A percentile compares a stretch with the other conserved stretches of the same genome.
phyloP scores from a whole-genome alignment of 768 basidiomycete genomes.

The Tulasnella calospora region DNA sequence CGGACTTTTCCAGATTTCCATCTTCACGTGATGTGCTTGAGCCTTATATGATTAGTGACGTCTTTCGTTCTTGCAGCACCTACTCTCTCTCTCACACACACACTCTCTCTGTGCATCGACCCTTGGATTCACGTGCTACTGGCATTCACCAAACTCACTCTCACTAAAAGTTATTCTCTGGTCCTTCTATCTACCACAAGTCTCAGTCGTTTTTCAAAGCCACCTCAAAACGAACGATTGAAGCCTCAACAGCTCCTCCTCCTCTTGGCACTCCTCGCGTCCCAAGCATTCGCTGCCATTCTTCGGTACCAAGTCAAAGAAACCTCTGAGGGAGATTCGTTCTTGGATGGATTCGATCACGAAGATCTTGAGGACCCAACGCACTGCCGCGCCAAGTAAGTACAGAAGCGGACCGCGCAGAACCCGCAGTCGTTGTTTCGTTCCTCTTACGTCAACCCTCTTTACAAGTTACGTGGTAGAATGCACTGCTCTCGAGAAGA shows the following conservation, averaged over 20 bases:
- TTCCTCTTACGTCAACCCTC: not conserved
- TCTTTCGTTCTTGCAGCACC: no score
- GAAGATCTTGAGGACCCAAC: slow-evolving; percentile 6
- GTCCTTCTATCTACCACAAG: not conserved
- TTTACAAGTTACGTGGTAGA: slow-evolving; percentile 43
- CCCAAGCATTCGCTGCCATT: not conserved
- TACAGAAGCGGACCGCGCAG: not conserved
- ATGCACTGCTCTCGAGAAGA: slow-evolving; percentile 47
- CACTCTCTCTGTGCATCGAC: no score
- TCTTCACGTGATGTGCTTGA: no score
- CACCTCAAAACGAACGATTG: not conserved
- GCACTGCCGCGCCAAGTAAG: slow-evolving; percentile 13
- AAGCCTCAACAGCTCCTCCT: not conserved
- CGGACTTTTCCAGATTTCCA: no score
- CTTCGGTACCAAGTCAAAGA: not conserved
- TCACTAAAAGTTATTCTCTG: not conserved
- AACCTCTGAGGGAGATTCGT: slow-evolving; percentile 2
- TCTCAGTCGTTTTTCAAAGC: not conserved
- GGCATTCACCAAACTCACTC: not conserved
- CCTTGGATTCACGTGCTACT: not conserved
- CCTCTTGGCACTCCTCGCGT: not conserved
- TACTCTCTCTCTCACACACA: no score
- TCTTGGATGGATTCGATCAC: slow-evolving; percentile 14
- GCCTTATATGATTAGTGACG: no score
- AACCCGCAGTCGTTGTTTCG: not conserved